These are phyloP conservation scores for Westerdykella aurantiaca DNA, from an alignment of 2,329 filamentous ascomycete genomes.

Conservation along the genomic window DNA sequence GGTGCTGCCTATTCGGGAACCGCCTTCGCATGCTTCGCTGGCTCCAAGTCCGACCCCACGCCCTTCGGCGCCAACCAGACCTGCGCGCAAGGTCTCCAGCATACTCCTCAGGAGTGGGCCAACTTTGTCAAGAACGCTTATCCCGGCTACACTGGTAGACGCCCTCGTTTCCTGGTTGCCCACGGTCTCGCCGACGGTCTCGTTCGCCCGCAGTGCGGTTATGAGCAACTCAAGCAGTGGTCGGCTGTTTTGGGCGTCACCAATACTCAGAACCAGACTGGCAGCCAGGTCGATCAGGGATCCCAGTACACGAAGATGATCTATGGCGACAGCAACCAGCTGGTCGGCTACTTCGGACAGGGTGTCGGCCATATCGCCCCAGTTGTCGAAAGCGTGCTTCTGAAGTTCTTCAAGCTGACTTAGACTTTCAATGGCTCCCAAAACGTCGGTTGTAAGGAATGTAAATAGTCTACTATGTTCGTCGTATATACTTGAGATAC, in stretches of 20 bases:
- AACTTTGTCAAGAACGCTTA: constrained; percentile 4
- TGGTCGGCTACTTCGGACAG: constrained; percentile 7
- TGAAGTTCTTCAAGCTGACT: constrained; percentile 8
- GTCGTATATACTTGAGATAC: too few species aligned
- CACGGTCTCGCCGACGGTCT: constrained; percentile 6
- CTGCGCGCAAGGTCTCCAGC: constrained; percentile 53
- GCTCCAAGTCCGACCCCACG: constrained; percentile 40
- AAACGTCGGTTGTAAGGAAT: too few species aligned
- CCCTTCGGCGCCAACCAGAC: constrained; percentile 27
- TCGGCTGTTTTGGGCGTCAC: constrained; percentile 4
- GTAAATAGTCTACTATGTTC: too few species aligned
- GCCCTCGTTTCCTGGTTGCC: constrained; percentile 1
- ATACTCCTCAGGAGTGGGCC: constrained; percentile 8
- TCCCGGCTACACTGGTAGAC: constrained; percentile 8
- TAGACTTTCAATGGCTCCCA: too few species aligned
- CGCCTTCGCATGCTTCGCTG: constrained; percentile 20
- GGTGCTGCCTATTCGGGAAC: constrained; percentile 7
- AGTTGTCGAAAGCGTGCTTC: constrained; percentile 1
- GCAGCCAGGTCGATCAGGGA: constrained; percentile 1
- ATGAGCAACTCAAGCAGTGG: constrained; percentile 12
- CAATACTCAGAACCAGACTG: constrained; percentile 2
- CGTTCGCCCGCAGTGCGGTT: constrained; percentile 21
- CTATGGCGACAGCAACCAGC: constrained; percentile 4
- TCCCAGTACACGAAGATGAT: constrained; percentile 7
- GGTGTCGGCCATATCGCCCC: constrained; percentile 12